phyloP scores from a whole-genome alignment of 192 early-diverging fungal species.

The Backusella parvicylindrica region DNA sequence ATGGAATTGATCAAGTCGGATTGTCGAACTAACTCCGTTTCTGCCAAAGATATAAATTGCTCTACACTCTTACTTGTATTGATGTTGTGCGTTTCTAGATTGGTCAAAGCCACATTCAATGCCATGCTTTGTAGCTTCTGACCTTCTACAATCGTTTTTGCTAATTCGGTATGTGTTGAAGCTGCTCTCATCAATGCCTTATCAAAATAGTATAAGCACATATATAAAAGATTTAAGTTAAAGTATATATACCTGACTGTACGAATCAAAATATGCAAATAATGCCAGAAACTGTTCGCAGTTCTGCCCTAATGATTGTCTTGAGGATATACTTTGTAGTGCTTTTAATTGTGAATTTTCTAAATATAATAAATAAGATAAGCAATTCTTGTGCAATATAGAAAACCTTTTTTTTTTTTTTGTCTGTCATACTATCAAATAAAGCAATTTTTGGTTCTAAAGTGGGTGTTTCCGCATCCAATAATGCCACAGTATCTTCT shows the following conservation, averaged over 20 bases:
- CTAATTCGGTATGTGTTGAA: slow-evolving; percentile 33
- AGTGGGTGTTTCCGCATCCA: slow-evolving; percentile 35
- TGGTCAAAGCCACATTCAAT: slow-evolving; percentile 46
- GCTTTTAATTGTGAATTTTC: not conserved
- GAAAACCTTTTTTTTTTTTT: not conserved
- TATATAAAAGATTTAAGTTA: not conserved
- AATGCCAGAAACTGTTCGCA: slow-evolving; percentile 20
- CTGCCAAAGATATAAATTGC: slow-evolving; percentile 36
- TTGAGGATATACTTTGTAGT: not conserved
- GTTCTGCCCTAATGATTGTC: not conserved
- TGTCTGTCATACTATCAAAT: slow-evolving; percentile 25
- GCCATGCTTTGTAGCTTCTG: slow-evolving; percentile 48
- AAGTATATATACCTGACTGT: slow-evolving; percentile 32
- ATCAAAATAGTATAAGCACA: slow-evolving; percentile 7
- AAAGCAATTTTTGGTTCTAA: slow-evolving; percentile 25
- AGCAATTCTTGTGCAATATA: not conserved
- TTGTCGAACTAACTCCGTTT: slow-evolving; percentile 41
- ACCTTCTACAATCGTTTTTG: slow-evolving; percentile 40
- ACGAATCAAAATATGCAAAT: slow-evolving; percentile 30
- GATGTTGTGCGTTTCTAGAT: slow-evolving; percentile 45
- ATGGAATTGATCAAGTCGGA: slow-evolving; percentile 24
- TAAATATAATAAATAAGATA: not conserved
- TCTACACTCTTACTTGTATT: slow-evolving; percentile 33
- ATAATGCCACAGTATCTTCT: slow-evolving; percentile 36
- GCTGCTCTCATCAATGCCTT: slow-evolving; percentile 32